Evolutionary conservation across 208 protist species (phyloP).

Genomic region (Leishmania aethiopica): DNA sequence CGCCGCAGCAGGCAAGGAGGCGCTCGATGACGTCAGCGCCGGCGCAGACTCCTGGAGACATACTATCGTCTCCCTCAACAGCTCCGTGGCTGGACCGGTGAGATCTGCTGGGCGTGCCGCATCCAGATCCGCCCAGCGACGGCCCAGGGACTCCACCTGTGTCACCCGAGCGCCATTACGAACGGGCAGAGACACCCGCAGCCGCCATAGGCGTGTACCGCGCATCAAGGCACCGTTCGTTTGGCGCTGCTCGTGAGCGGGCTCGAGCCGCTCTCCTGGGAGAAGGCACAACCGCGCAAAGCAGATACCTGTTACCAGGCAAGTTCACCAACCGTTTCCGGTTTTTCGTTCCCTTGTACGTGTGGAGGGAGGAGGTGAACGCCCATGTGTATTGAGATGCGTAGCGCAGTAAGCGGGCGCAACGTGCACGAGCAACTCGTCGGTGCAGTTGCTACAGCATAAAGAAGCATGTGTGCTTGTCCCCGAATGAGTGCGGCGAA

Average conservation of each 20-base stretch:
- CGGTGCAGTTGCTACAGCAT: background rate
- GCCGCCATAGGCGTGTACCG: background rate
- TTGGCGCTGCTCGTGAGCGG: background rate
- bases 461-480: background rate
- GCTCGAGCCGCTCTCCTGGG: background rate
- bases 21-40: background rate
- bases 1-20: background rate
- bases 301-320: background rate
- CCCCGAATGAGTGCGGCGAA: background rate
- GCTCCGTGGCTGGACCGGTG: slow-evolving; percentile 13
- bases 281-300: background rate
- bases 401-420: no score
- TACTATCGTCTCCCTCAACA: slow-evolving; percentile 42
- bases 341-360: background rate
- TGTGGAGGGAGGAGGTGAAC: background rate
- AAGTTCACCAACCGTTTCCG: no score
- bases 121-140: slow-evolving; percentile 23
- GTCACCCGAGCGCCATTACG: background rate
- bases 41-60: slow-evolving; percentile 8
- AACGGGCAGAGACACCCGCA: slow-evolving; percentile 5
- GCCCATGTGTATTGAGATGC: background rate
- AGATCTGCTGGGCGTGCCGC: slow-evolving; percentile 4
- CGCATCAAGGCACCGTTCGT: background rate
- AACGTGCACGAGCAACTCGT: background rate
- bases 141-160: slow-evolving; percentile 5